These are phyloP conservation scores for Lepiota venenata DNA, from an alignment of 768 basidiomycete species.

Conservation along the genomic window DNA sequence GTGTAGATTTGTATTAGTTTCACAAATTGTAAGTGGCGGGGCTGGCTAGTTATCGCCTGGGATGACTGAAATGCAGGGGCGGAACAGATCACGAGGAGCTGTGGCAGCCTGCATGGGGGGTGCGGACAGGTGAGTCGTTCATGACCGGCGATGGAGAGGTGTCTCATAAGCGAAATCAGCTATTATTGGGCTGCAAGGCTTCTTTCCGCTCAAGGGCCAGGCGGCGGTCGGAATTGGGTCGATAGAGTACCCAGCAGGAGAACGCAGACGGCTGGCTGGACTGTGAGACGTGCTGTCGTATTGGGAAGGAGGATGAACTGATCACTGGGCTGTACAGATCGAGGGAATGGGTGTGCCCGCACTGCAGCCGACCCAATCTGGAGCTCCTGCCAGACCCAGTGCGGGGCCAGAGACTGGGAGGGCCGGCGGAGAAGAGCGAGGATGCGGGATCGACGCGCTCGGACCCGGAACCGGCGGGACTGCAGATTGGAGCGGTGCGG, in stretches of 20 bases:
- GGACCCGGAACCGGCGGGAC: background rate
- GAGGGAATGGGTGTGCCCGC: conserved; percentile 76
- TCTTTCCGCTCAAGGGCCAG: conserved; percentile 87
- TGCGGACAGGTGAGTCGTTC: conserved; percentile 71
- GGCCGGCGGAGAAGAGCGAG: background rate
- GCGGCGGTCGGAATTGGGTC: conserved; percentile 87
- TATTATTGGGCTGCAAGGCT: conserved; percentile 85
- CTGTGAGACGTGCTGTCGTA: conserved; percentile 45
- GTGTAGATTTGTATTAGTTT: conserved; percentile 88
- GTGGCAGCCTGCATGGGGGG: conserved; percentile 99
- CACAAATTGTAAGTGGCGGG: conserved; percentile 64
- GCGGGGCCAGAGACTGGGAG: background rate
- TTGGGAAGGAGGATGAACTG: background rate
- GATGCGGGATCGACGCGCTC: background rate
- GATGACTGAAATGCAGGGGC: conserved; percentile 7
- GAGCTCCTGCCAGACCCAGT: conserved; percentile 60
- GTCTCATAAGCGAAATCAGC: conserved; percentile 36
- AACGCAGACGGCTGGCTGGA: conserved; percentile 74
- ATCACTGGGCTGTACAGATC: conserved; percentile 49
- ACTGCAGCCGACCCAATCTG: conserved; percentile 64
- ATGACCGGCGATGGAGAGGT: background rate
- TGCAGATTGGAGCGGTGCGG: background rate
- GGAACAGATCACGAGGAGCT: conserved; percentile 85
- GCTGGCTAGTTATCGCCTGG: background rate
- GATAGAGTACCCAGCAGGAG: conserved; percentile 69